Base-by-base conservation (phyloP, 176 grass and related monocot genomes). In the Thalia dealbata region DNA sequence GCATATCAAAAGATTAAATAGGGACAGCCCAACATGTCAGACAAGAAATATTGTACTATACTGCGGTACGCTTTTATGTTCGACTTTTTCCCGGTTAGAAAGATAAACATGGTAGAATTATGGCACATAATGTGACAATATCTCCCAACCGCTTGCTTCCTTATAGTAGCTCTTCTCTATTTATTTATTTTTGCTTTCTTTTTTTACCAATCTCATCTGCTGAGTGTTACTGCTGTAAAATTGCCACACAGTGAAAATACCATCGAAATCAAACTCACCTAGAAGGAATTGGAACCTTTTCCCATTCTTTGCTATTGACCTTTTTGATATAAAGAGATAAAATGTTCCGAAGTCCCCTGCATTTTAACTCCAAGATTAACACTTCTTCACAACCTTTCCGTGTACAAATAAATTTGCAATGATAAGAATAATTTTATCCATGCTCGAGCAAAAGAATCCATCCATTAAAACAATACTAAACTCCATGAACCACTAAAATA, bases 271-370 rank as follows among this genome's bases (percentile, higher is more conserved):
- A 73, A 64, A 88, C 87, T 91, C 84, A 64, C 95, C 87, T 86
- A 52, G 95, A 81, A 85, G 69, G 87, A 85, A 99, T 82, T 75
- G 64, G 43, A 88, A 99, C 46, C 67, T 75, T 87, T 81, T 99
- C 90, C 95, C 95, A 93, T 46, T 99, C 90, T 14, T 88, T 90
- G 77, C 82, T 91, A 72, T 91, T 93, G 7, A 14, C 83, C 76
- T 52, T 91, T 86, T 91, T 99, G 77, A 99, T 83, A 83, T 86
- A 79, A 69, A 99, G 83, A 62, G 85, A 82, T 74, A 91, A 76
- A 81, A 93, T 93, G 68, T 91, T 99, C 74, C 75, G 84, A 75
- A 99, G 90, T 26, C 90, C 95, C 85, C 95, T 99, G 90, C 72
- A 87, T 78, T 29, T 56, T 70, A 84, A 78, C 6, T 78, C 52